These are phyloP conservation scores for Pseudonectria foliicola DNA, from an alignment of 2,329 filamentous ascomycete species.

Conservation along the genomic window DNA sequence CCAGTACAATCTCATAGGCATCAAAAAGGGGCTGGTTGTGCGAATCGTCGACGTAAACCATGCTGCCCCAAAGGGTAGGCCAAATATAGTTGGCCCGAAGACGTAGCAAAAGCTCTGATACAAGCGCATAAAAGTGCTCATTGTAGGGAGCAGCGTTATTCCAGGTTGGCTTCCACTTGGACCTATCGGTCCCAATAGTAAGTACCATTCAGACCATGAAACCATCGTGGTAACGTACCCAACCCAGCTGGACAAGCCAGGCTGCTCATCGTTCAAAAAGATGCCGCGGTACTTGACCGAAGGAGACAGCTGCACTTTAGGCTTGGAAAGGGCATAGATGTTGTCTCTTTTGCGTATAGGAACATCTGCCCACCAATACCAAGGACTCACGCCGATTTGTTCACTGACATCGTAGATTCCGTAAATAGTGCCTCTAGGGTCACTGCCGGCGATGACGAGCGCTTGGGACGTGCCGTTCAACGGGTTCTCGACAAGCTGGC, in stretches of 20 bases:
- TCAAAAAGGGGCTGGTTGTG: constrained; percentile 62
- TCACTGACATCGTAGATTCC: constrained; percentile 54
- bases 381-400: constrained; percentile 49
- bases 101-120: constrained; percentile 65
- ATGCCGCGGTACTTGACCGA: constrained; percentile 55
- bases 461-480: constrained; percentile 34
- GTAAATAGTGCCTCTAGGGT: constrained; percentile 53
- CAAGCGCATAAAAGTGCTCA: constrained; percentile 56
- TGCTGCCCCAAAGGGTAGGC: constrained; percentile 64
- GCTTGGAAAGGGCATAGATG: constrained; percentile 39
- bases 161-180: constrained; percentile 32
- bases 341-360: constrained; percentile 36
- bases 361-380: constrained; percentile 56
- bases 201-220: no score
- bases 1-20: constrained; percentile 67
- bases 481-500: constrained; percentile 44
- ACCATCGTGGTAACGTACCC: no score
- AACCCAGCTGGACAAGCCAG: constrained; percentile 45
- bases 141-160: constrained; percentile 50
- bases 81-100: constrained; percentile 68
- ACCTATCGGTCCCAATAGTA: no score
- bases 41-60: constrained; percentile 66
- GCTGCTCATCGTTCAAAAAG: constrained; percentile 50
- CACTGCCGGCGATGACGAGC: constrained; percentile 50
- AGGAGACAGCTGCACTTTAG: constrained; percentile 36